phyloP scores from a whole-genome alignment of 768 basidiomycete genomes.

The Crepidotus variabilis region DNA sequence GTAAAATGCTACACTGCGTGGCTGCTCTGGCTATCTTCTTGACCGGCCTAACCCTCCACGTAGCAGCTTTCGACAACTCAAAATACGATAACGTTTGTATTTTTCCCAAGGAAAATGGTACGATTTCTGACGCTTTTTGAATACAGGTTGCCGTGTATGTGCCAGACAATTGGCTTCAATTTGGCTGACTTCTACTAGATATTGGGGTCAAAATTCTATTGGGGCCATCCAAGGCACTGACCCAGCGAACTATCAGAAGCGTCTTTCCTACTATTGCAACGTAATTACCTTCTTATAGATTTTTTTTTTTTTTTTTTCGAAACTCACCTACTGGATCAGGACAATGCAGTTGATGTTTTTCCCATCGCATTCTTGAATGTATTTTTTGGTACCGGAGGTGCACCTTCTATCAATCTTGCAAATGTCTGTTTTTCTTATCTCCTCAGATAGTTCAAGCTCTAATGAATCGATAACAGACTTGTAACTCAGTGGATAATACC shows the following conservation, averaged over 20 bases:
- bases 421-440: conserved; percentile 38
- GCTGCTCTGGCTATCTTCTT: background rate
- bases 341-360: conserved; percentile 64
- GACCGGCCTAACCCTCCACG: conserved; percentile 2
- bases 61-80: conserved; percentile 47
- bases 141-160: conserved; percentile 54
- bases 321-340: conserved; percentile 29
- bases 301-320: too few relatives aligned
- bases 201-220: conserved; percentile 77
- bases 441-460: background rate
- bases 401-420: conserved; percentile 65
- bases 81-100: conserved; percentile 59
- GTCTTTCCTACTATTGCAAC: conserved; percentile 61
- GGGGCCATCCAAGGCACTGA: conserved; percentile 50
- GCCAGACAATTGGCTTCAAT: background rate
- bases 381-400: conserved; percentile 60
- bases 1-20: background rate
- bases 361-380: conserved; percentile 66
- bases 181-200: conserved; percentile 30
- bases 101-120: too few relatives aligned
- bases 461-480: conserved; percentile 38
- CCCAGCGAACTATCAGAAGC: conserved; percentile 54
- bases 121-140: background rate
- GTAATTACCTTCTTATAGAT: conserved; percentile 28
- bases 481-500: conserved; percentile 51